A percentile compares a stretch with the other conserved stretches of the same genome.
Conservation (phyloP, 1,284 basidiomycete species). For the Ceratobasidium sp. region DNA sequence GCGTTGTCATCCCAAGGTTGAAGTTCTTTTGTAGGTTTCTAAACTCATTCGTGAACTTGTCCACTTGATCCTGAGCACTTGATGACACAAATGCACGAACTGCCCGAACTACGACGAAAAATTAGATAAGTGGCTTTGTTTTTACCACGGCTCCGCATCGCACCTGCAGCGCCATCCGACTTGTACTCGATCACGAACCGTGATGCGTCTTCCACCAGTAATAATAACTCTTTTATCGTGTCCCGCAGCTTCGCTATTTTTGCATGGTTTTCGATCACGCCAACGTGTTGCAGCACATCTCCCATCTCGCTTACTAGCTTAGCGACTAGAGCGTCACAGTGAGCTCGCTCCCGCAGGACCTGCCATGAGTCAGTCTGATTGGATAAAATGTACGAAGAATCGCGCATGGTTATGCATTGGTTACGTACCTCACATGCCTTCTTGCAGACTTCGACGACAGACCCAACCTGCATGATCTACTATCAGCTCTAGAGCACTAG, state of each 20-base stretch:
- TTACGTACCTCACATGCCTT: too few species aligned
- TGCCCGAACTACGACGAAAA: not conserved
- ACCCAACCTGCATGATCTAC: not conserved
- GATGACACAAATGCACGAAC: not conserved
- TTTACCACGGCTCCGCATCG: not conserved
- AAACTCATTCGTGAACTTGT: not conserved
- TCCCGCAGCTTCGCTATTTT: not conserved
- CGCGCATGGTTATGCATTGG: too few species aligned
- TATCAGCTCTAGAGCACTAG: not conserved
- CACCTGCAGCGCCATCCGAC: constrained; percentile 19
- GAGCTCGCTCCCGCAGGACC: constrained; percentile 9
- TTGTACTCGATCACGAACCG: constrained; percentile 16
- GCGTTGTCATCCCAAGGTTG: constrained; percentile 1
- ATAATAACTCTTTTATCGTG: not conserved
- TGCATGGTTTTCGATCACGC: not conserved
- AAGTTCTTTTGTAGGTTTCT: not conserved
- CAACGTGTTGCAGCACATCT: not conserved
- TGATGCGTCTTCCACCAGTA: constrained; percentile 21
- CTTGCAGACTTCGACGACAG: too few species aligned
- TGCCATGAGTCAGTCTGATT: not conserved
- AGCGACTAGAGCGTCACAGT: not conserved
- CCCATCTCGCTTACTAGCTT: constrained; percentile 6
- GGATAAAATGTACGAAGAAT: too few species aligned
- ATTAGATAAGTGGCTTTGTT: not conserved
- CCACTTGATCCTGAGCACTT: constrained; percentile 17